These are phyloP conservation scores for Penicilliopsis zonata DNA, from an alignment of 495 filamentous ascomycete species.

Conservation along the genomic window DNA sequence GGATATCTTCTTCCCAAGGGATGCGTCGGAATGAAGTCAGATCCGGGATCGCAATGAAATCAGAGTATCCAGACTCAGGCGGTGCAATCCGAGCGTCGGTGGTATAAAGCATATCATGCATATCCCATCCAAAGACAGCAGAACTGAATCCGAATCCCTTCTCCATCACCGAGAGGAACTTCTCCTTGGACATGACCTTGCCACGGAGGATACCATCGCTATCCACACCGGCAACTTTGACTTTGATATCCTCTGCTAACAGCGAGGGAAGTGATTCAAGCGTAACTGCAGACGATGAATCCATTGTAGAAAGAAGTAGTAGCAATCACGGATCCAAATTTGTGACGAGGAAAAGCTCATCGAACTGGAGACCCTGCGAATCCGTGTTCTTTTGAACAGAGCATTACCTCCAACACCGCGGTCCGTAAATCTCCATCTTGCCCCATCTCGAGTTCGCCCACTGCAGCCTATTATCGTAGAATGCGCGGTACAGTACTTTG, in stretches of 20 bases:
- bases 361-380: no score
- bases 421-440: no score
- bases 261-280: background rate
- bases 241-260: constrained; percentile 53
- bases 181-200: constrained; percentile 91
- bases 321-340: no score
- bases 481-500: no score
- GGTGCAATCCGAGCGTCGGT: constrained; percentile 72
- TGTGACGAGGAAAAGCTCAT: no score
- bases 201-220: constrained; percentile 85
- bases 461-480: no score
- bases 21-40: constrained; percentile 74
- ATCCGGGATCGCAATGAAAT: constrained; percentile 77
- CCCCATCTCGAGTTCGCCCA: no score
- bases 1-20: constrained; percentile 87
- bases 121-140: constrained; percentile 95
- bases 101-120: constrained; percentile 87
- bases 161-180: constrained; percentile 76
- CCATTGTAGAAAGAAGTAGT: no score
- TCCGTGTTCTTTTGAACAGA: no score
- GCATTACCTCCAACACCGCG: no score
- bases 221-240: constrained; percentile 88
- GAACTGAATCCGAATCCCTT: constrained; percentile 95
- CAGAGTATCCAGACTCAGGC: constrained; percentile 81
- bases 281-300: background rate